A percentile compares a stretch with the other conserved stretches of the same genome.
Conservation (phyloP, 1,284 basidiomycete species). For the Apiotrichum akiyoshidainum region DNA sequence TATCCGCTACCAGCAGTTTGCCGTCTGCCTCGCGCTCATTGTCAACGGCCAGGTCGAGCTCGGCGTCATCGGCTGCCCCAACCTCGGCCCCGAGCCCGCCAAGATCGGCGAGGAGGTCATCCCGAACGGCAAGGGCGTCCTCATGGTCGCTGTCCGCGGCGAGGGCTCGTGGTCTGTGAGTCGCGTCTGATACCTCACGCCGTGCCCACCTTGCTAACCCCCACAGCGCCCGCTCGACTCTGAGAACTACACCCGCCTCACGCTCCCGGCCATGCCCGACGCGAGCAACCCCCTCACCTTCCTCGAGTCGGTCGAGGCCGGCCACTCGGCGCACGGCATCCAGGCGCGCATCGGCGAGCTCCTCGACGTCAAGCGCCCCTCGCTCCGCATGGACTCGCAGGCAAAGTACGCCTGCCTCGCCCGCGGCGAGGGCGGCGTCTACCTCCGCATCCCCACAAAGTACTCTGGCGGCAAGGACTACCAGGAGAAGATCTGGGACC, state of each 20-base stretch:
- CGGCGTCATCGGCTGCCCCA: slow-evolving; percentile 93
- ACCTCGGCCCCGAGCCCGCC: slow-evolving; percentile 66
- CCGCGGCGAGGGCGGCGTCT: slow-evolving; percentile 82
- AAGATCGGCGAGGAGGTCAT: slow-evolving; percentile 58
- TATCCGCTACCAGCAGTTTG: slow-evolving; percentile 93
- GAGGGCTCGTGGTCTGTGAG: slow-evolving; percentile 67
- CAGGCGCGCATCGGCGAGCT: slow-evolving; percentile 70
- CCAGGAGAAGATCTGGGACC: slow-evolving; percentile 93
- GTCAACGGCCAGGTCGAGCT: slow-evolving; percentile 78
- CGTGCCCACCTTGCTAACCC: slow-evolving; percentile 1
- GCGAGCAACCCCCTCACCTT: slow-evolving; percentile 54
- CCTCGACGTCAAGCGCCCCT: slow-evolving; percentile 64
- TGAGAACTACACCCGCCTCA: slow-evolving; percentile 37
- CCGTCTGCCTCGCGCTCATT: slow-evolving; percentile 89
- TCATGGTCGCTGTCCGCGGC: slow-evolving; percentile 79
- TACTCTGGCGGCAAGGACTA: slow-evolving; percentile 64
- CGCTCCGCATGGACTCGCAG: slow-evolving; percentile 90
- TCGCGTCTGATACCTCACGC: slow-evolving; percentile 50
- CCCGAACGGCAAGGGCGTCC: slow-evolving; percentile 60
- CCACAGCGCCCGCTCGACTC: slow-evolving; percentile 32
- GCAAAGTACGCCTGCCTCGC: slow-evolving; percentile 90
- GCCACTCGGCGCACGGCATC: slow-evolving; percentile 82
- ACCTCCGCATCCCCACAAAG: slow-evolving; percentile 81
- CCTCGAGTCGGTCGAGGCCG: slow-evolving; percentile 90
- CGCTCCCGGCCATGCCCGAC: slow-evolving; percentile 38